Base-by-base conservation (phyloP, 805 yeast species). In the Saccharomycopsis sp. region DNA sequence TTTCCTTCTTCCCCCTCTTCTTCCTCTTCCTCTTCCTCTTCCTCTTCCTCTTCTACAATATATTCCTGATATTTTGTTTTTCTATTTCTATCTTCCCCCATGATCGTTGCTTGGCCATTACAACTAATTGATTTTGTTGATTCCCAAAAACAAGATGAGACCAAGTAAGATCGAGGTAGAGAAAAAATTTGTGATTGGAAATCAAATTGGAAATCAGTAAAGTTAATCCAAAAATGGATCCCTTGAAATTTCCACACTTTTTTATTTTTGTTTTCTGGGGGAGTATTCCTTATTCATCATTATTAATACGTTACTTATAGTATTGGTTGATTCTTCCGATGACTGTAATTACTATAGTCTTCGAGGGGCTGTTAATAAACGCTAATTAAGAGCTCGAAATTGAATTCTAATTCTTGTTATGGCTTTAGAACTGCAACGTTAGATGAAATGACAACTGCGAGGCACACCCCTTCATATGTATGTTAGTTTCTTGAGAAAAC, bases 191-290 rank as follows among this genome's bases (percentile, higher is more conserved):
- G 12, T 12, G 9, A 29, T 12, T 12, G 38, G 38, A 29, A 29
- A 29, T 44, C 3, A 44, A 44, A 17, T 44, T 44, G 49, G 20
- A 44, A 44, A 44, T 44, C 12, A 44, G 12, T 12, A 44, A 44
- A 44, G 22, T 44, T 44, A 44, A 44, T 44, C 49, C 49, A 8
- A 44, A 44, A 44, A 44, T 44, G 49, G 49, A 44, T 17, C 12
- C 38, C 38, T 29, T 12, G 38, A 12, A 29, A 29, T 29, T 29
- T 12, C 38, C 38, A 29, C 38, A 29, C 38, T 29, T 29, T 29
- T 29, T 29, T n/a, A n/a, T n/a, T 29, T 29, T 29, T 29, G 38
- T 29, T 29, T 29, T 29, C 9, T 29, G 38, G 12, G 38, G 38
- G n/a, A n/a, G n/a, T n/a, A 29, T 29, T 29, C 5, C 38, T 29